These are phyloP conservation scores for Spiraea crenata DNA, from an alignment of 331 rosid species.

Conservation along the genomic window DNA sequence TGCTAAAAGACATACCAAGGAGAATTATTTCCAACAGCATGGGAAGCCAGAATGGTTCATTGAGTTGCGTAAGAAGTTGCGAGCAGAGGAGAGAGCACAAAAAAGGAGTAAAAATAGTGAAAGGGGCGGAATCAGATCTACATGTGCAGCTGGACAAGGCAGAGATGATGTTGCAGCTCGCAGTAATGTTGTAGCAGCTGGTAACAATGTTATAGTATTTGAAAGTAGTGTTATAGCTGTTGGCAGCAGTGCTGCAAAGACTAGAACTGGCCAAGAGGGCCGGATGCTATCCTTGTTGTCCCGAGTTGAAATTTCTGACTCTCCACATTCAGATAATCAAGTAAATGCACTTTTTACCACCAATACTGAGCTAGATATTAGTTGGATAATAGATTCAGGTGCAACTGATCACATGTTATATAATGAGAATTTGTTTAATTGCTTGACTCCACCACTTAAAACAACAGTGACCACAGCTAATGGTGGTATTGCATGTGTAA, in stretches of 20 bases:
- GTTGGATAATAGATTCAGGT: conserved; percentile 3
- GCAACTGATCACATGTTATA: conserved; percentile 3
- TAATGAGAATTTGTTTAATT: background rate
- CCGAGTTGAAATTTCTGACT: too few relatives aligned
- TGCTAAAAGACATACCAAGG: background rate
- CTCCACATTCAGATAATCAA: background rate
- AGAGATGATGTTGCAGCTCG: too few relatives aligned
- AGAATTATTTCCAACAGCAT: background rate
- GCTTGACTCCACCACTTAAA: background rate
- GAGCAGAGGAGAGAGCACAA: background rate
- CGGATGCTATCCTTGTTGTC: too few relatives aligned
- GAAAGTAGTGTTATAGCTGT: too few relatives aligned
- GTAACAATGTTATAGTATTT: too few relatives aligned
- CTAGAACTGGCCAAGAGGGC: too few relatives aligned
- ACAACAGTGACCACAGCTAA: background rate
- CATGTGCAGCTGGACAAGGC: too few relatives aligned
- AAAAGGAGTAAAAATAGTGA: background rate
- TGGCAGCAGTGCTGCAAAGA: too few relatives aligned
- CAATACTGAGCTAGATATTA: background rate
- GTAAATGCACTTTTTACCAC: background rate
- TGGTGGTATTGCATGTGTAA: background rate
- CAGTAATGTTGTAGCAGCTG: too few relatives aligned
- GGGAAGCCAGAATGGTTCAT: background rate
- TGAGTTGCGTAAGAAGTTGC: background rate
- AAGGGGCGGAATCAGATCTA: too few relatives aligned